Conservation (phyloP, 129 eudicot species). For the Cynara cardunculus region DNA sequence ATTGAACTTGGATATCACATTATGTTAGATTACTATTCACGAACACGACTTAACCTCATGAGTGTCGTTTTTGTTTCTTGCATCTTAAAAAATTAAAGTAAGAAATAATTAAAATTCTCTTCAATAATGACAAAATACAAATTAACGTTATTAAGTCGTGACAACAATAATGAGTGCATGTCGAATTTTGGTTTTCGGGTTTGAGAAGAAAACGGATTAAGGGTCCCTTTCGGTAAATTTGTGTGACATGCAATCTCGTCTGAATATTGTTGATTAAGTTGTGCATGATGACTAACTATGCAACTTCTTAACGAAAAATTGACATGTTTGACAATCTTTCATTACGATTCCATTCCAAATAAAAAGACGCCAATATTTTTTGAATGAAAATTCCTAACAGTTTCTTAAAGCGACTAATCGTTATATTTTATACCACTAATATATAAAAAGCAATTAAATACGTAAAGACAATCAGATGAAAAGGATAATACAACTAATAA, state of each 20-base stretch:
- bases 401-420: background rate
- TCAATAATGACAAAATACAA: background rate
- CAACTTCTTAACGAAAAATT: background rate
- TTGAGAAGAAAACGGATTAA: background rate
- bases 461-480: background rate
- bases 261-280: no score
- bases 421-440: background rate
- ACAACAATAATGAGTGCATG: slow-evolving; percentile 7
- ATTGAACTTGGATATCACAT: background rate
- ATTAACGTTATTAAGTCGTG: slow-evolving; percentile 3
- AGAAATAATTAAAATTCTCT: background rate
- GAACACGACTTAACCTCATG: background rate
- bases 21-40: background rate
- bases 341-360: background rate
- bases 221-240: background rate
- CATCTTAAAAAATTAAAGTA: background rate
- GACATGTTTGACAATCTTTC: background rate
- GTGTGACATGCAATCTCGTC: background rate
- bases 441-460: slow-evolving; percentile 2
- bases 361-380: background rate
- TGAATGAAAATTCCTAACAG: background rate
- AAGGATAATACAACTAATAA: background rate
- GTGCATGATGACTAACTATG: background rate
- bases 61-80: background rate
- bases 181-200: background rate